Base-by-base conservation (phyloP, 225 moss, liverwort and hornwort species). In the Polytrichum formosum region DNA sequence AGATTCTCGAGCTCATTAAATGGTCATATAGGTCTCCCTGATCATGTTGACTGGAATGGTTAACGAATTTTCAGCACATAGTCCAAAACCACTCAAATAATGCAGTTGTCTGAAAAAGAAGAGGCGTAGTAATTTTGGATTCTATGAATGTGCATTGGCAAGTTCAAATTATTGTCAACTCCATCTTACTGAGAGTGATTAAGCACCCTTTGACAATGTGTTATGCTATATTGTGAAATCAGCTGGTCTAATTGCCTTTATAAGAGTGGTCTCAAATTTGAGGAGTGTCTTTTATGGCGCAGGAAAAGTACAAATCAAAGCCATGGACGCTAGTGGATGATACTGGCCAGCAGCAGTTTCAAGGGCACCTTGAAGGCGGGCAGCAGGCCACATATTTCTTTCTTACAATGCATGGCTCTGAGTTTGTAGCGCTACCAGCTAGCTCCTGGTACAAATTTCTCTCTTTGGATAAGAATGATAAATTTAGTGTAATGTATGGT, bases 301-400 rank as follows among this genome's bases (percentile, higher is more conserved):
- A 98, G 98, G 98, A 98, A 78, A 98, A 98, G 35, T 83, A 76
- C 35, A 98, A 94, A 69, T 80, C 75, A 58, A 98, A 94, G 77
- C 87, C 90, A n/a, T 98, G 94, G 92, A 85, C 92, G 30, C 62
- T 98, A 76, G 98, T 92, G 82, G 98, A 98, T 67, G 94, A 92
- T 80, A 84, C 91, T 68, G 92, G 92, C 71, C 83, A 81, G 61
- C 98, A 98, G 82, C 94, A 94, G 75, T 98, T 94, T 78, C 92
- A 92, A 71, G 98, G 98, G 55, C 92, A 94, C 78, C 83, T 98
- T 74, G 98, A 98, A 87, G 98, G 98, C 74, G 98, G 98, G 35
- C 98, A 98, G 65, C 92, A 92, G 81, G 98, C 98, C 67, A 94
- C 92, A 18, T 98, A 98, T 70, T 98, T 87, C 67, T 81, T 92